Conservation (phyloP, 2,329 filamentous ascomycete genomes). For the Fusarium keratoplasticum region DNA sequence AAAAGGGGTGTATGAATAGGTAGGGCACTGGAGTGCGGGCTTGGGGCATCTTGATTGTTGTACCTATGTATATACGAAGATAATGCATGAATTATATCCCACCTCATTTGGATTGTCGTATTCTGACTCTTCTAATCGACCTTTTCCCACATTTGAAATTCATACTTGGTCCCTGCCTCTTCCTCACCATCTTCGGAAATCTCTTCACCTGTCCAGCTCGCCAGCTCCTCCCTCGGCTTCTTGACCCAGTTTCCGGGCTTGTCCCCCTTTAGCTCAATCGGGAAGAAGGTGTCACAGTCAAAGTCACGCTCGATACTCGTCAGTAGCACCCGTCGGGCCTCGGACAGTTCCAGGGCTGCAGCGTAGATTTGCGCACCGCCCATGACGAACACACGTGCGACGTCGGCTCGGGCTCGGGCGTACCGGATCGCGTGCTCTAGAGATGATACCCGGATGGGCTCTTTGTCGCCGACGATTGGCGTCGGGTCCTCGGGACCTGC, state of each 20-base stretch:
- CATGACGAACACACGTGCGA: conserved; percentile 83
- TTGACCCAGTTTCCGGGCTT: conserved; percentile 64
- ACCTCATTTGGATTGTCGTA: conserved; percentile 21
- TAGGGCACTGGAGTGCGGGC: neutral
- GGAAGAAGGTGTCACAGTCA: conserved; percentile 82
- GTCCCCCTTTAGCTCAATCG: conserved; percentile 63
- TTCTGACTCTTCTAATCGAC: conserved; percentile 27
- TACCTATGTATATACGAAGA: conserved; percentile 25
- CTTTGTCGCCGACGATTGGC: conserved; percentile 29
- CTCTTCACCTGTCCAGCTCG: conserved; percentile 74
- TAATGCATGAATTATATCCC: conserved; percentile 37
- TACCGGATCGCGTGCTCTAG: conserved; percentile 68
- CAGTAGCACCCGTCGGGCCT: conserved; percentile 73
- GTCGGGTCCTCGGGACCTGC: conserved; percentile 39
- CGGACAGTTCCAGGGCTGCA: conserved; percentile 70
- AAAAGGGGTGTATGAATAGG: conserved; percentile 38
- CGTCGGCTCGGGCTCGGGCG: conserved; percentile 52
- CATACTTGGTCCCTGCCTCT: conserved; percentile 74
- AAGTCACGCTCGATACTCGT: conserved; percentile 77
- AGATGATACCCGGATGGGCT: conserved; percentile 69
- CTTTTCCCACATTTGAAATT: conserved; percentile 81
- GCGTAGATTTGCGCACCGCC: conserved; percentile 89
- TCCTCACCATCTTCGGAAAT: conserved; percentile 66
- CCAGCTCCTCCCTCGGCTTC: conserved; percentile 63
- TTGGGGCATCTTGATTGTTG: conserved; percentile 21